Evolutionary conservation across 192 early-diverging fungal genomes (phyloP).

Genomic region (Backusella psychrophila): DNA sequence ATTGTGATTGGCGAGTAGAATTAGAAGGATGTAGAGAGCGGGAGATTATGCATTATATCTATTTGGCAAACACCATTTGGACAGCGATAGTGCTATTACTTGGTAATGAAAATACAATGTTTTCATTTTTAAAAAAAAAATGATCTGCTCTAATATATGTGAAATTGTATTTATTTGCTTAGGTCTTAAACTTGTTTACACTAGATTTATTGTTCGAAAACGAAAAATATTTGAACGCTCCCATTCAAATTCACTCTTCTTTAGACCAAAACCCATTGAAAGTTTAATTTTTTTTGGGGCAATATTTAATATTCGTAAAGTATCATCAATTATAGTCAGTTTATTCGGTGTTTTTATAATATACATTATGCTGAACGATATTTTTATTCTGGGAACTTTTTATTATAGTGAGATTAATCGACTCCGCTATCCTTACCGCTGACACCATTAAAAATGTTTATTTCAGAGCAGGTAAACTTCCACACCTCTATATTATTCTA

Average conservation of each 20-base stretch:
- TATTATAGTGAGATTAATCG: slow-evolving; percentile 20
- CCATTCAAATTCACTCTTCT: not conserved
- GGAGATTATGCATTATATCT: slow-evolving; percentile 6
- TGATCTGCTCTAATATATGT: too few relatives aligned
- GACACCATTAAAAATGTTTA: not conserved
- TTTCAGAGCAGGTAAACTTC: slow-evolving; percentile 22
- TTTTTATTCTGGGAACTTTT: not conserved
- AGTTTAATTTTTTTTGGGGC: slow-evolving; percentile 14
- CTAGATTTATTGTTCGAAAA: slow-evolving; percentile 22
- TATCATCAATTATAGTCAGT: not conserved
- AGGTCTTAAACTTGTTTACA: slow-evolving; percentile 14
- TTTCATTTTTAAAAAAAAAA: too few relatives aligned
- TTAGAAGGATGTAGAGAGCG: slow-evolving; percentile 10
- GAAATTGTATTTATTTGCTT: not conserved
- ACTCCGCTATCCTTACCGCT: slow-evolving; percentile 17
- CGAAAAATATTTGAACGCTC: not conserved
- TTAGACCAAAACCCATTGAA: slow-evolving; percentile 32
- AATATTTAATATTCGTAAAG: slow-evolving; percentile 27
- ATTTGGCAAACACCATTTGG: slow-evolving; percentile 5
- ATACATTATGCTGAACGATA: not conserved
- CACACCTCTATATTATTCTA: not conserved
- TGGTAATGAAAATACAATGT: slow-evolving; percentile 12
- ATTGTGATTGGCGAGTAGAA: slow-evolving; percentile 32
- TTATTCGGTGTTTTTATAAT: not conserved
- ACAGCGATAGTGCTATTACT: not conserved